A percentile compares a stretch with the other conserved stretches of the same genome.
phyloP scores from a whole-genome alignment of 306 rosid species.

The Quercus robur region DNA sequence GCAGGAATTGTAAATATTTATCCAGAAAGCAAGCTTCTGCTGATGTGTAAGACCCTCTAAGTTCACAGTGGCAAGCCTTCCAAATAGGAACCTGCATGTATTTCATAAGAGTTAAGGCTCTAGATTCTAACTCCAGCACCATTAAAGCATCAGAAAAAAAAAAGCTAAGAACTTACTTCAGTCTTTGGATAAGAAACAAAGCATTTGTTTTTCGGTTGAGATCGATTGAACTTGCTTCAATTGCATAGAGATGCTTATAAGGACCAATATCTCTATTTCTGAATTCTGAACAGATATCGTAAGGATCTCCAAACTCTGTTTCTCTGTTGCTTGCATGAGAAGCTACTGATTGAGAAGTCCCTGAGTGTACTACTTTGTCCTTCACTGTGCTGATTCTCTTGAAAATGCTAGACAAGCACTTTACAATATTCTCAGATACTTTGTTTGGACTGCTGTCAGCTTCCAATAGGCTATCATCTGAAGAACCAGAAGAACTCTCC shows the following conservation, averaged over 20 bases:
- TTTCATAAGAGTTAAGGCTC: background rate
- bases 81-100: constrained; percentile 61
- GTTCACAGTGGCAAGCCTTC: constrained; percentile 68
- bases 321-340: constrained; percentile 33
- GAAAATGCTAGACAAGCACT: constrained; percentile 68
- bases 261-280: constrained; percentile 59
- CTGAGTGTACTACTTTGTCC: constrained; percentile 43
- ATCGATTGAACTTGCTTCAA: constrained; percentile 64
- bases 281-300: constrained; percentile 48
- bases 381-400: constrained; percentile 50
- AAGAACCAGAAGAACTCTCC: constrained; percentile 43
- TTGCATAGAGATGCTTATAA: constrained; percentile 54
- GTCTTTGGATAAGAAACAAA: constrained; percentile 58
- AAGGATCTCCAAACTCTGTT: constrained; percentile 67
- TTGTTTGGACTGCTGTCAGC: constrained; percentile 56
- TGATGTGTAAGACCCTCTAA: constrained; percentile 86
- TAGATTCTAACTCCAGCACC: background rate
- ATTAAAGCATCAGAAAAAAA: constrained; percentile 1
- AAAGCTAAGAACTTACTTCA: constrained; percentile 56
- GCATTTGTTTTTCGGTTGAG: constrained; percentile 55
- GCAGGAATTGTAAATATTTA: constrained; percentile 87
- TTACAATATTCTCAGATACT: constrained; percentile 73
- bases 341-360: constrained; percentile 15
- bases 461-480: constrained; percentile 38
- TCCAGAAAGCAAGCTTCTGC: constrained; percentile 98